phyloP scores from a whole-genome alignment of 495 filamentous ascomycete species.

The Emericellopsis terricola region DNA sequence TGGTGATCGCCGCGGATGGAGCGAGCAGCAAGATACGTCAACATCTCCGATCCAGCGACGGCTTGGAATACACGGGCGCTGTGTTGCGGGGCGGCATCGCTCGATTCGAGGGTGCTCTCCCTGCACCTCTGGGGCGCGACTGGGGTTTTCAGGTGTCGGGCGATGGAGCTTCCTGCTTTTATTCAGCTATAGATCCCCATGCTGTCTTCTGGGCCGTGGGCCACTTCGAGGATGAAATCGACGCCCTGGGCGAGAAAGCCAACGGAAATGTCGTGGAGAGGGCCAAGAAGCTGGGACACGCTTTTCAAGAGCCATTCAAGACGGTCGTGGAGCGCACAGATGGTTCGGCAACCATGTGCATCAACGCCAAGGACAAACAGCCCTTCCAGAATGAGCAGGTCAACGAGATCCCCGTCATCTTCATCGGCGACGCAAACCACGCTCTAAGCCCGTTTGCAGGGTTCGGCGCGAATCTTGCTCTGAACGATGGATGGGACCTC shows the following conservation, averaged over 20 bases:
- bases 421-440: constrained; percentile 26
- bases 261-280: constrained; percentile 7
- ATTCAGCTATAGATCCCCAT: constrained; percentile 14
- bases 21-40: constrained; percentile 19
- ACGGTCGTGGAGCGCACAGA: constrained; percentile 15
- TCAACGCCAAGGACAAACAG: constrained; percentile 16
- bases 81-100: constrained; percentile 13
- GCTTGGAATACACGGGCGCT: constrained; percentile 13
- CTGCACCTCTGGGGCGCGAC: constrained; percentile 9
- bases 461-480: constrained; percentile 21
- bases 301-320: constrained; percentile 13
- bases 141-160: constrained; percentile 16
- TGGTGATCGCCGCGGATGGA: constrained; percentile 20
- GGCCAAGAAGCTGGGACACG: constrained; percentile 9
- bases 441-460: constrained; percentile 26
- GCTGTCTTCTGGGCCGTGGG: constrained; percentile 15
- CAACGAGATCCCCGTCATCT: constrained; percentile 9
- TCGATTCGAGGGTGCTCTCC: constrained; percentile 9
- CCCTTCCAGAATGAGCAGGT: constrained; percentile 14
- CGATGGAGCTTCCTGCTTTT: constrained; percentile 15
- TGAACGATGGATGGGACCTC: constrained; percentile 22
- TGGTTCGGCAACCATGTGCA: constrained; percentile 8
- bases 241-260: constrained; percentile 1
- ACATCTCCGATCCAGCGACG: constrained; percentile 14
- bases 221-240: constrained; percentile 5